phyloP scores from a whole-genome alignment of 2,329 filamentous ascomycete genomes.

The Botryotinia calthae region DNA sequence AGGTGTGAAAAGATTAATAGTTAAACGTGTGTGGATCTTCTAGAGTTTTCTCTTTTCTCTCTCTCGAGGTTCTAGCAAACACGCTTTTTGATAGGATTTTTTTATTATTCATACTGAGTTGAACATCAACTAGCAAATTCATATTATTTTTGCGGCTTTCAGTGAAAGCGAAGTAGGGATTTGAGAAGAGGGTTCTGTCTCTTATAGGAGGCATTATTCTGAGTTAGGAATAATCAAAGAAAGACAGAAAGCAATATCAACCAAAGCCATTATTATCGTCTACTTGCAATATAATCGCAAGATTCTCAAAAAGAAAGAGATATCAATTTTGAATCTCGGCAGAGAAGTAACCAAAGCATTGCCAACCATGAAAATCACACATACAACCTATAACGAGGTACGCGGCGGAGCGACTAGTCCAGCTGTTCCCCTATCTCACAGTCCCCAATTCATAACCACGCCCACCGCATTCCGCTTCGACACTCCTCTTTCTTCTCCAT shows the following conservation, averaged over 20 bases:
- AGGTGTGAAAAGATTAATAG: neutral
- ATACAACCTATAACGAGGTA: conserved; percentile 9
- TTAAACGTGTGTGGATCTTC: neutral
- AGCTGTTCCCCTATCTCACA: neutral
- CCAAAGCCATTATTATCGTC: neutral
- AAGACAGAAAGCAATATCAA: neutral
- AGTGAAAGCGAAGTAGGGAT: neutral
- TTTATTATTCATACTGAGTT: conserved; percentile 11
- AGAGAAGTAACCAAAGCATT: neutral
- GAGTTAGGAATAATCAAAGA: neutral
- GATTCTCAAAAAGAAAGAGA: neutral
- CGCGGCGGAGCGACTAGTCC: neutral
- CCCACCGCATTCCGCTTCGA: neutral
- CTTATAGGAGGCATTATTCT: neutral
- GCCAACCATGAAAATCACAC: neutral
- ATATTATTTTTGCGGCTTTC: neutral
- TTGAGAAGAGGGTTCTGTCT: neutral
- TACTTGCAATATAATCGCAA: neutral
- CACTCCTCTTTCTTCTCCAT: neutral
- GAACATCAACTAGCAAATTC: neutral
- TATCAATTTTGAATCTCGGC: neutral
- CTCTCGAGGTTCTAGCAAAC: neutral
- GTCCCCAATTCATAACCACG: neutral
- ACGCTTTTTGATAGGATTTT: neutral
- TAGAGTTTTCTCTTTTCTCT: neutral